Evolutionary conservation across 768 basidiomycete genomes (phyloP), one percentile per base, ranked within the genome.

Genomic region (Leucogyrophana mollusca): DNA sequence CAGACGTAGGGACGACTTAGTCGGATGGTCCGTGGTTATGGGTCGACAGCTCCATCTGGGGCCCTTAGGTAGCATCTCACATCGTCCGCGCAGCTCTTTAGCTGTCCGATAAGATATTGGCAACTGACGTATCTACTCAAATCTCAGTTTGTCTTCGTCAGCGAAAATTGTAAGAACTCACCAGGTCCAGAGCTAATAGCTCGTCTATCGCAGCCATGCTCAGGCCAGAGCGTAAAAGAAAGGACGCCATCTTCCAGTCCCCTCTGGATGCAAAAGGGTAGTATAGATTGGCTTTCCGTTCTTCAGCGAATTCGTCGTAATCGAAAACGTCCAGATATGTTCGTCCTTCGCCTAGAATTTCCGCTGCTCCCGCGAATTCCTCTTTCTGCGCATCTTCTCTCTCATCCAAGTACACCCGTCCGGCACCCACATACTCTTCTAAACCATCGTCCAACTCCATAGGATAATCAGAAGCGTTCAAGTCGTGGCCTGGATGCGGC

Each of bases 211-310:
- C 50, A 4, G 52, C 47, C 60, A 64, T 59, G 25, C 60, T 66
- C 32, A 70, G 44, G 17, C 48, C 40, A 9, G 59, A 60, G 4
- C 41, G 51, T 11, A 57, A 37, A 0, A 69, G 41, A 23, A 58
- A 67, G 9, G 46, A 52, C 7, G 55, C 64, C 7, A 66, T 13
- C 51, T 66, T 56, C 66, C 68, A 70, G 33, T 72, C 66, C 0
- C 47, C 41, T 9, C 49, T 46, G 16, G 56, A 54, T 3, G 35
- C 13, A 14, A 46, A 46, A 1, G 45, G 45, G 14, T 46, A 40
- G 27, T 10, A 46, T 9, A 40, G 27, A 10, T 46, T 46, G 5
- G 22, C 13, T 16, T 46, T 17, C 16, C 17, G n/a, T n/a, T n/a
- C n/a, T n/a, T n/a, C n/a, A n/a, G n/a, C n/a, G n/a, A n/a, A n/a